Conservation (phyloP, 257 asterid species). For the Solanum virginianum region DNA sequence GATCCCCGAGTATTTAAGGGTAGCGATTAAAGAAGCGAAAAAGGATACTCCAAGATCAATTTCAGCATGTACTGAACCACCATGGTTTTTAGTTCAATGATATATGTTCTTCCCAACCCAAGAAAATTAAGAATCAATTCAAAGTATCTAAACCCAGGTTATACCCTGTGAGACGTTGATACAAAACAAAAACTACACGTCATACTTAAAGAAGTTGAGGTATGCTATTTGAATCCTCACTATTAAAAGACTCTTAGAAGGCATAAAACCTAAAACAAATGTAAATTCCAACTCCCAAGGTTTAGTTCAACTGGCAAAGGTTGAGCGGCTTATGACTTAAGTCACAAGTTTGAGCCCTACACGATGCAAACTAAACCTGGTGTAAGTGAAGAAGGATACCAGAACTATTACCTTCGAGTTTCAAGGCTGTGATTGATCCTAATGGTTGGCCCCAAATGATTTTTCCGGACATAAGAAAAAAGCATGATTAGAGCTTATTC, state of each 20-base stretch:
- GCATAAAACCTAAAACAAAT: background rate
- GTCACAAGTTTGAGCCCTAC: background rate
- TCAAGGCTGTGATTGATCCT: background rate
- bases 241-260: background rate
- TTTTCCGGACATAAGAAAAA: background rate
- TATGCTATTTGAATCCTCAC: background rate
- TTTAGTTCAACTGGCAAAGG: background rate
- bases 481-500: background rate
- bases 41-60: background rate
- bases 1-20: slow-evolving; percentile 62
- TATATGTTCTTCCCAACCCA: background rate
- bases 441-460: background rate
- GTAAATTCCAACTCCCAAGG: background rate
- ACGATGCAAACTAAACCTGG: background rate
- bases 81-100: background rate
- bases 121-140: background rate
- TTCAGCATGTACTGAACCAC: background rate
- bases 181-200: background rate
- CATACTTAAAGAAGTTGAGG: background rate
- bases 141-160: background rate
- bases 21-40: slow-evolving; percentile 71
- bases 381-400: background rate
- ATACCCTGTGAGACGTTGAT: background rate
- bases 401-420: background rate
- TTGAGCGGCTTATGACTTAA: background rate